phyloP scores from a whole-genome alignment of 75 land plant species.

The Chamaecyparis obtusa region DNA sequence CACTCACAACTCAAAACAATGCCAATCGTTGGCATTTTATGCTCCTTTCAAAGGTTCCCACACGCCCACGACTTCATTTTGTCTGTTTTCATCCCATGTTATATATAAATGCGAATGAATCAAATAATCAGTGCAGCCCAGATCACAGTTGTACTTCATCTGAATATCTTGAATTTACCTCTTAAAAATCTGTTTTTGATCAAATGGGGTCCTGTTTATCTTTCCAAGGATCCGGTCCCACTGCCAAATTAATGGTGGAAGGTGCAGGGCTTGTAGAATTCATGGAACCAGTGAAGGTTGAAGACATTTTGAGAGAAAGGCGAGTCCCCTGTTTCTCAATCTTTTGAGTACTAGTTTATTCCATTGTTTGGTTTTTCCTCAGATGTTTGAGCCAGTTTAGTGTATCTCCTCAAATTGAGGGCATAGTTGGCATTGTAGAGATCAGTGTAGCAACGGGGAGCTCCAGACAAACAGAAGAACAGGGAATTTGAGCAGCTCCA shows the following conservation, averaged over 20 bases:
- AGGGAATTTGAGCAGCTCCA: no score
- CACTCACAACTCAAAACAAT: no score
- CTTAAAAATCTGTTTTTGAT: no score
- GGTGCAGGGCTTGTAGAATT: conserved; percentile 44
- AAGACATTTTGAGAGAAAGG: no score
- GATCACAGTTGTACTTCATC: no score
- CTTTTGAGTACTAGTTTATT: neutral
- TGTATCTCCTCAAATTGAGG: no score
- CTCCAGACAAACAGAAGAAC: no score
- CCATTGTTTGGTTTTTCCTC: neutral
- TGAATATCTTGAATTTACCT: neutral
- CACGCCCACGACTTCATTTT: no score
- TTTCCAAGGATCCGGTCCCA: conserved; percentile 16
- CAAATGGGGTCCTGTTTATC: conserved; percentile 39
- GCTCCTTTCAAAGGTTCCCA: no score
- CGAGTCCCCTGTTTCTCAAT: neutral
- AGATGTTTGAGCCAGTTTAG: neutral
- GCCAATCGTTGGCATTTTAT: neutral
- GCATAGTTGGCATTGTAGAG: no score
- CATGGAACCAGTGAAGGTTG: conserved; percentile 22
- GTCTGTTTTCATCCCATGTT: neutral
- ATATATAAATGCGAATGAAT: neutral
- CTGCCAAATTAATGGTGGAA: conserved; percentile 38
- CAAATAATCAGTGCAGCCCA: neutral
- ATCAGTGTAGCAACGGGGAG: no score